Conservation (phyloP, 345 rosid genomes). For the Salix udensis region DNA sequence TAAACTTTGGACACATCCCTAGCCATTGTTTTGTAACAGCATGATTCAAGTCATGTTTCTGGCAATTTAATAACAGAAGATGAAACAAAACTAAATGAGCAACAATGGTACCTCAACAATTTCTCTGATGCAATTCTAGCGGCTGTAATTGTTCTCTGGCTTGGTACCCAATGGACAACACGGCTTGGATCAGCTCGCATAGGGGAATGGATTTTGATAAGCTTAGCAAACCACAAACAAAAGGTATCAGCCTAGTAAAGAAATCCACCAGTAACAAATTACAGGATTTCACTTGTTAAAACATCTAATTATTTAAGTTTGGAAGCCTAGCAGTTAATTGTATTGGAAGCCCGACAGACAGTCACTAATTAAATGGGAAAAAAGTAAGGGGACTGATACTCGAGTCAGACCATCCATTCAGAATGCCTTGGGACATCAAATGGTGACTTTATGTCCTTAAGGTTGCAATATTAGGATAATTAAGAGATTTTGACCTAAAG, state of each 20-base stretch:
- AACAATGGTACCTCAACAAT: constrained; percentile 54
- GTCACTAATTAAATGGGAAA: background rate
- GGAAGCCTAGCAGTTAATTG: background rate
- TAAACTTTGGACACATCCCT: background rate
- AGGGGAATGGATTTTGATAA: constrained; percentile 92
- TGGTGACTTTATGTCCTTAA: background rate
- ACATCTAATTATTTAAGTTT: background rate
- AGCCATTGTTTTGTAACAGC: background rate
- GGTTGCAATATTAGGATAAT: background rate
- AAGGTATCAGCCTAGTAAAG: background rate
- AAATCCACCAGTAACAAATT: background rate
- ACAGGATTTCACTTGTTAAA: background rate
- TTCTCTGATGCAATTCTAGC: constrained; percentile 87
- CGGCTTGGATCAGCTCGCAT: constrained; percentile 76
- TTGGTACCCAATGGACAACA: constrained; percentile 70
- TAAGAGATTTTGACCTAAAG: background rate
- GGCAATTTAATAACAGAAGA: background rate
- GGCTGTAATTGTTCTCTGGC: constrained; percentile 50
- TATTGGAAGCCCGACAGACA: background rate
- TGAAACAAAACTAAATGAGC: background rate
- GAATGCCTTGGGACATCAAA: background rate
- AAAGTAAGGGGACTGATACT: background rate
- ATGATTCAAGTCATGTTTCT: background rate
- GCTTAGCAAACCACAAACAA: constrained; percentile 41
- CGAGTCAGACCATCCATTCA: background rate